A percentile compares a stretch with the other conserved stretches of the same genome.
Evolutionary conservation across 768 basidiomycete genomes (phyloP).

Genomic region (Holtermanniella nyarrowii): DNA sequence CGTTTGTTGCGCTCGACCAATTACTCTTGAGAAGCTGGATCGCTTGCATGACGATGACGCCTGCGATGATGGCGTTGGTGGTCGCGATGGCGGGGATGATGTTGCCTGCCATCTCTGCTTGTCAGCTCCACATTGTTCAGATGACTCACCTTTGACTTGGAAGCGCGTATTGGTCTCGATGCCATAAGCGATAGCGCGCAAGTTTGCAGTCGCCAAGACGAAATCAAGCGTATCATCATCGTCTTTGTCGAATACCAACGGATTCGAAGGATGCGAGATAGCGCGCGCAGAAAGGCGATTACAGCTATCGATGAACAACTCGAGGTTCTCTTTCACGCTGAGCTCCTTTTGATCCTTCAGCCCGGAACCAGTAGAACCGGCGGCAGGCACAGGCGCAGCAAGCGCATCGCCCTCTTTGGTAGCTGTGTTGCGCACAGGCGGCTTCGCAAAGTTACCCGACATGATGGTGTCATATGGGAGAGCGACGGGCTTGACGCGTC

Average conservation of each 20-base stretch:
- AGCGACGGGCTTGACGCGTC: slow-evolving; percentile 72
- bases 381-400: slow-evolving; percentile 13
- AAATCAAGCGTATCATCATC: slow-evolving; percentile 96
- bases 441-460: slow-evolving; percentile 50
- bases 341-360: slow-evolving; percentile 76
- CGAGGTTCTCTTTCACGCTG: slow-evolving; percentile 66
- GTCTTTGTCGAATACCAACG: slow-evolving; percentile 85
- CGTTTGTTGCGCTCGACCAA: slow-evolving; percentile 43
- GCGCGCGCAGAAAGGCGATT: slow-evolving; percentile 60
- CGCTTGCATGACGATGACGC: slow-evolving; percentile 86
- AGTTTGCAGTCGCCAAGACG: slow-evolving; percentile 86
- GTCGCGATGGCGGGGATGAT: slow-evolving; percentile 99
- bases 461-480: slow-evolving; percentile 71
- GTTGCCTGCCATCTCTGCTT: slow-evolving; percentile 92
- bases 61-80: slow-evolving; percentile 94
- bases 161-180: slow-evolving; percentile 84
- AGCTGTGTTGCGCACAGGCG: slow-evolving; percentile 35
- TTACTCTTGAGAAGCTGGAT: slow-evolving; percentile 64
- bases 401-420: no score
- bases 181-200: slow-evolving; percentile 79
- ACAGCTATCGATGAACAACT: slow-evolving; percentile 77
- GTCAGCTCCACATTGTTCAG: not conserved
- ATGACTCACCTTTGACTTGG: slow-evolving; percentile 76
- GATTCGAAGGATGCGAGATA: slow-evolving; percentile 46
- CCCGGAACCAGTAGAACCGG: slow-evolving; percentile 24